These are phyloP conservation scores for Colletotrichum horii DNA, from an alignment of 2,329 filamentous ascomycete species.

Conservation along the genomic window DNA sequence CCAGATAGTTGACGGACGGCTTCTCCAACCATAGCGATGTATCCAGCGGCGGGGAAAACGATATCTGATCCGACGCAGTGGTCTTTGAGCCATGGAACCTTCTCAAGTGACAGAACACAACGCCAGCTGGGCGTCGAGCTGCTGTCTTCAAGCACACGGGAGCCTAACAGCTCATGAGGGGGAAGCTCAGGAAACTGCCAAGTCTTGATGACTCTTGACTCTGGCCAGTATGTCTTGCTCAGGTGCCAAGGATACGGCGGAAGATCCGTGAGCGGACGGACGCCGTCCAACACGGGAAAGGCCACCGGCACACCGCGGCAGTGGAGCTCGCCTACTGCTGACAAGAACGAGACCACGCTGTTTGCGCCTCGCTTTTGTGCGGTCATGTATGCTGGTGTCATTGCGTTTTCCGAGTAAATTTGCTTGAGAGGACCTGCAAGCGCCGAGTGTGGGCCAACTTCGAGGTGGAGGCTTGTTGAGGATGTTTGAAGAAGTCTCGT, in stretches of 20 bases:
- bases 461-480: constrained; percentile 26
- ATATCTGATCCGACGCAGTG: constrained; percentile 44
- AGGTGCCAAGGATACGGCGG: constrained; percentile 31
- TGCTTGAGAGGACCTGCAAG: constrained; percentile 15
- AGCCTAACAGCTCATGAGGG: constrained; percentile 33
- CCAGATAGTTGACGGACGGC: background rate
- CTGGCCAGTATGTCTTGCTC: constrained; percentile 23
- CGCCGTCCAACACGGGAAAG: background rate
- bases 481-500: constrained; percentile 2
- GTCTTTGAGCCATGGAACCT: constrained; percentile 50
- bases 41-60: constrained; percentile 48
- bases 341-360: constrained; percentile 47
- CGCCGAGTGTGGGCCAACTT: constrained; percentile 21
- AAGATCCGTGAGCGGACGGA: constrained; percentile 20
- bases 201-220: constrained; percentile 27
- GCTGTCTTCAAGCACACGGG: constrained; percentile 31
- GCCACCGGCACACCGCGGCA: constrained; percentile 37
- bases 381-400: constrained; percentile 47
- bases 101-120: constrained; percentile 40
- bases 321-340: constrained; percentile 37
- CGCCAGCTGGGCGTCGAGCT: constrained; percentile 42
- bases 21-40: constrained; percentile 29
- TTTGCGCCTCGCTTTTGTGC: constrained; percentile 58
- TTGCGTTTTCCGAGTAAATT: constrained; percentile 54
- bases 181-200: constrained; percentile 25